phyloP scores from a whole-genome alignment of 106 monocot species.

The Iris macrosiphon region DNA sequence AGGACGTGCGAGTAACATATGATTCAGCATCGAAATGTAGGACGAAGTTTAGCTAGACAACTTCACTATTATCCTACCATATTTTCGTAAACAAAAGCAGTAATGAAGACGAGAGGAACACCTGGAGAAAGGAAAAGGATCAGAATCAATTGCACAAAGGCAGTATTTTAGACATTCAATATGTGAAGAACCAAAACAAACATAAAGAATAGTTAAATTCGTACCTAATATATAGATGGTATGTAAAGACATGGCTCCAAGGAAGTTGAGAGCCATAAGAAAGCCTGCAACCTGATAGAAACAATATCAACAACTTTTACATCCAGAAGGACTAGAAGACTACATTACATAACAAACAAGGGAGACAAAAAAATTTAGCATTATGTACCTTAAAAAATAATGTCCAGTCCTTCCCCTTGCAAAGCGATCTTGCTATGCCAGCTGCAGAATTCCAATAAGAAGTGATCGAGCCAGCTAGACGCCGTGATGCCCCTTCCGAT shows the following conservation, averaged over 20 bases:
- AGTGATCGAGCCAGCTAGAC: constrained; percentile 36
- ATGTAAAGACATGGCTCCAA: constrained; percentile 39
- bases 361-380: background rate
- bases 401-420: constrained; percentile 79
- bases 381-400: constrained; percentile 54
- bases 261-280: constrained; percentile 34
- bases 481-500: constrained; percentile 47
- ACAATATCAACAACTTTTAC: constrained; percentile 5
- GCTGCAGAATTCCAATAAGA: constrained; percentile 74
- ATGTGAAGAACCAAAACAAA: constrained; percentile 1
- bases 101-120: constrained; percentile 34
- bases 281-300: constrained; percentile 26
- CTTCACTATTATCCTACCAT: constrained; percentile 67
- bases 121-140: constrained; percentile 23
- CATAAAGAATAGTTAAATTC: background rate
- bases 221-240: constrained; percentile 59
- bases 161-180: background rate
- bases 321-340: background rate
- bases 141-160: background rate
- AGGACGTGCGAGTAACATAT: too few relatives aligned
- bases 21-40: too few relatives aligned
- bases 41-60: too few relatives aligned
- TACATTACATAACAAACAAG: background rate
- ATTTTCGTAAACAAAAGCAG: constrained; percentile 50
- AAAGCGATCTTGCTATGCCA: constrained; percentile 61